Evolutionary conservation across 495 filamentous ascomycete genomes (phyloP).

Genomic region (Bombardia bombarda): DNA sequence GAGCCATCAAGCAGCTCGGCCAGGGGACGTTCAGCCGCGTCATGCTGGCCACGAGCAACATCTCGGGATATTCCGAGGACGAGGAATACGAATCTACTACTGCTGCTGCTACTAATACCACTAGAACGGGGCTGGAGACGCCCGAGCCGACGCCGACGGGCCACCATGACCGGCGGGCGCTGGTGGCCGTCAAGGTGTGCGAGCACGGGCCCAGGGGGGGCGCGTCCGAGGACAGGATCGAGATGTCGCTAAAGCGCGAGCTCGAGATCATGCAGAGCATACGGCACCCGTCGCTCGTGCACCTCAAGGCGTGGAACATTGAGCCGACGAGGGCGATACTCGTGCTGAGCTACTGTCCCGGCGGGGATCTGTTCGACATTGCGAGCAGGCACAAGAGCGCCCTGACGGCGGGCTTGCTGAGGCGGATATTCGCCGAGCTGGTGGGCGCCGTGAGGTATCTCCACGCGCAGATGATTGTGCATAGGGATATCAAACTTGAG

Average conservation of each 20-base stretch:
- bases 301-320: constrained; percentile 80
- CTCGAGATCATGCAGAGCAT: constrained; percentile 84
- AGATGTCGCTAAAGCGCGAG: constrained; percentile 88
- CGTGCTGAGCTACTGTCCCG: constrained; percentile 84
- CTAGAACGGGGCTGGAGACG: constrained; percentile 7
- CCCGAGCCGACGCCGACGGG: constrained; percentile 12
- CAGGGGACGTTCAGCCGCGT: constrained; percentile 96
- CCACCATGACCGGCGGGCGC: constrained; percentile 36
- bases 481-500: constrained; percentile 96
- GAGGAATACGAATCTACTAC: constrained; percentile 30
- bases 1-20: constrained; percentile 70
- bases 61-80: constrained; percentile 27
- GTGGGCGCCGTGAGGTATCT: constrained; percentile 80
- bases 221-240: constrained; percentile 77
- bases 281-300: constrained; percentile 80
- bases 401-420: constrained; percentile 60
- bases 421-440: constrained; percentile 84
- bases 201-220: constrained; percentile 90
- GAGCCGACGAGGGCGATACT: constrained; percentile 73
- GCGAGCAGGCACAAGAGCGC: constrained; percentile 59
- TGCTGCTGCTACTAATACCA: no score
- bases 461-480: constrained; percentile 78
- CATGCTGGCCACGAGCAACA: constrained; percentile 65
- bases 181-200: constrained; percentile 93
- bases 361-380: constrained; percentile 91